Evolutionary conservation across 2,329 filamentous ascomycete genomes (phyloP).

Genomic region (Pseudocercospora cruenta): DNA sequence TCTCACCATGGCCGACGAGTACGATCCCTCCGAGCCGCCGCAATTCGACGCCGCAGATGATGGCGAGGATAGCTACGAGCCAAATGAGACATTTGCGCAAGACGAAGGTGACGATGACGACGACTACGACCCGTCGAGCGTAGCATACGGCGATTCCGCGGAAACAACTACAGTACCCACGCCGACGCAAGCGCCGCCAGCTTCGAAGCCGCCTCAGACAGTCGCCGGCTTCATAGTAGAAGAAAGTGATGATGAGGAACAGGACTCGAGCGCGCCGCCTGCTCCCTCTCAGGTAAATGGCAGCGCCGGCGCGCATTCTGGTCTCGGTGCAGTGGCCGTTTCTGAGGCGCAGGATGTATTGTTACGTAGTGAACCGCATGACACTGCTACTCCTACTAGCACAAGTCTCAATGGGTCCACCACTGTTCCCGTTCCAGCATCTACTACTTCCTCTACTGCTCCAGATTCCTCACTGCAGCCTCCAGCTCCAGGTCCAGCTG

Average conservation of each 20-base stretch:
- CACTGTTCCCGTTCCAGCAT: slow-evolving; percentile 35
- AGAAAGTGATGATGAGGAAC: slow-evolving; percentile 61
- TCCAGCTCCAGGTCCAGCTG: slow-evolving; percentile 26
- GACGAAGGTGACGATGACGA: slow-evolving; percentile 37
- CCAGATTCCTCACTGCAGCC: slow-evolving; percentile 39
- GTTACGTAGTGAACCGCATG: slow-evolving; percentile 55
- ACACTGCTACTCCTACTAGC: slow-evolving; percentile 37
- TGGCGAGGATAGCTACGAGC: slow-evolving; percentile 42
- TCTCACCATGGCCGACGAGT: slow-evolving; percentile 52
- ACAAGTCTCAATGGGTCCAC: slow-evolving; percentile 41
- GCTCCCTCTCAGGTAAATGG: slow-evolving; percentile 35
- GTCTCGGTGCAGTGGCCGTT: not conserved
- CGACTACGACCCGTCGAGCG: slow-evolving; percentile 41
- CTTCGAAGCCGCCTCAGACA: slow-evolving; percentile 38
- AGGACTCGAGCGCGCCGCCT: slow-evolving; percentile 35
- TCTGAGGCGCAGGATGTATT: slow-evolving; percentile 57
- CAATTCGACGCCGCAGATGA: slow-evolving; percentile 34
- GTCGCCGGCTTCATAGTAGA: slow-evolving; percentile 63
- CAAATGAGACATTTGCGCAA: slow-evolving; percentile 20
- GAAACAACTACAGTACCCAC: slow-evolving; percentile 13
- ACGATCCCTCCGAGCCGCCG: slow-evolving; percentile 33
- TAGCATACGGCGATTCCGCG: slow-evolving; percentile 29
- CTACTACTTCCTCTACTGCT: slow-evolving; percentile 32
- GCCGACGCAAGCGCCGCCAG: slow-evolving; percentile 39
- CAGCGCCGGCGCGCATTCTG: slow-evolving; percentile 28